Percentiles rank a stretch among this genome's conserved stretches.
phyloP scores from a whole-genome alignment of 805 yeast species.

The Barnettozyma botsteinii region DNA sequence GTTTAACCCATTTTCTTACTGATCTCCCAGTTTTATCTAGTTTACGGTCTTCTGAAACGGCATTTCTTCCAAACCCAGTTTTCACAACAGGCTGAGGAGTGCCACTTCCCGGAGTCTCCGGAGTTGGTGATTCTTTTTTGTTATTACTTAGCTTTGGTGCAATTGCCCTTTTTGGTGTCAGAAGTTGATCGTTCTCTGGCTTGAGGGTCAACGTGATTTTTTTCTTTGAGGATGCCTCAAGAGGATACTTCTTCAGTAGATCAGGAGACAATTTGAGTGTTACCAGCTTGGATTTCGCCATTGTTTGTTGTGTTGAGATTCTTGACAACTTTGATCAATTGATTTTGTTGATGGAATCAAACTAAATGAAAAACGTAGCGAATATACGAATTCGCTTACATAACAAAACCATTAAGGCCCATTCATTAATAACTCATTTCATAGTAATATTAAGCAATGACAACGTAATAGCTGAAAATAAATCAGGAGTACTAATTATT shows the following conservation, averaged over 20 bases:
- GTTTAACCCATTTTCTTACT: constrained; percentile 39
- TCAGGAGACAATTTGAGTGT: constrained; percentile 17
- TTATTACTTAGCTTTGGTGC: constrained; percentile 1
- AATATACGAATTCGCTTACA: too few species aligned
- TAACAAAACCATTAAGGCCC: too few species aligned
- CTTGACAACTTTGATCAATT: too few species aligned
- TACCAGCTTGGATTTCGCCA: constrained; percentile 14
- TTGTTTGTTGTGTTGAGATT: not conserved
- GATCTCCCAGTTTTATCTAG: constrained; percentile 40
- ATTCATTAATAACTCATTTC: too few species aligned
- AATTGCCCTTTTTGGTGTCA: constrained; percentile 3
- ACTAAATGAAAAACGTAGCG: too few species aligned
- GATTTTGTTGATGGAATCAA: too few species aligned
- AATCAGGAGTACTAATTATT: too few species aligned
- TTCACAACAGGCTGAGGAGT: constrained; percentile 14
- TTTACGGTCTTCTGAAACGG: constrained; percentile 12
- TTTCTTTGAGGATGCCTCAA: constrained; percentile 4
- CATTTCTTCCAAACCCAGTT: constrained; percentile 11
- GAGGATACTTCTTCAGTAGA: constrained; percentile 8
- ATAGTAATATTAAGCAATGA: too few species aligned
- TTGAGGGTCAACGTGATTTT: not conserved
- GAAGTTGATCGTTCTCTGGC: not conserved
- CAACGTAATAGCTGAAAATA: too few species aligned
- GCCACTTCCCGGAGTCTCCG: constrained; percentile 8
- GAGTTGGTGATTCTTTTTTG: constrained; percentile 9